Evolutionary conservation across 2,329 filamentous ascomycete genomes (phyloP).

Genomic region (Fusarium lateritium): DNA sequence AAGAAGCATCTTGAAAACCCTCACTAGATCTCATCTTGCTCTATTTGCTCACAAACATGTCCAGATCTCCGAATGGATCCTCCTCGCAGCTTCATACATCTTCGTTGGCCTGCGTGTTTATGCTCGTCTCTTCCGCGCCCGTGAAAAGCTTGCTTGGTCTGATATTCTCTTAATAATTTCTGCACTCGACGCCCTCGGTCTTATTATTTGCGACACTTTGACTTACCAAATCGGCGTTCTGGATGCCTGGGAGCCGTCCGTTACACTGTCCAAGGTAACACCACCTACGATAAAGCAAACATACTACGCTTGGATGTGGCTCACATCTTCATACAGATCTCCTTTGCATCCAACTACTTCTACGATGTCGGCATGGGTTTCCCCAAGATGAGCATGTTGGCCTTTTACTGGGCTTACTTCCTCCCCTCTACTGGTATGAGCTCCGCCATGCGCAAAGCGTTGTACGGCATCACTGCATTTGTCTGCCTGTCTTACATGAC

Average conservation of each 20-base stretch:
- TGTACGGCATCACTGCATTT: constrained; percentile 53
- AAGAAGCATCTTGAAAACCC: not conserved
- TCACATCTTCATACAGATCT: constrained; percentile 44
- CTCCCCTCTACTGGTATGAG: constrained; percentile 41
- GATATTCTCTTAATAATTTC: constrained; percentile 51
- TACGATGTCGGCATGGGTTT: constrained; percentile 57
- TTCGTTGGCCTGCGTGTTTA: constrained; percentile 53
- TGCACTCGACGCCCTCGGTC: constrained; percentile 50
- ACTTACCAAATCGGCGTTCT: constrained; percentile 53
- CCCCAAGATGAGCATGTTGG: constrained; percentile 55
- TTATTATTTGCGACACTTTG: constrained; percentile 55
- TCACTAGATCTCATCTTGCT: too few relatives aligned
- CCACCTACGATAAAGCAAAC: rapidly evolving
- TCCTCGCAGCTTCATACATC: constrained; percentile 47
- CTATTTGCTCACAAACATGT: constrained; percentile 1
- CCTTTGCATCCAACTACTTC: constrained; percentile 56
- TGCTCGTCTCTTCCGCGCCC: constrained; percentile 51
- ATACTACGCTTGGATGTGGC: not conserved
- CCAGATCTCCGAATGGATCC: constrained; percentile 55
- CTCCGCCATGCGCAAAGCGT: constrained; percentile 47
- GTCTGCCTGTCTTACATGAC: constrained; percentile 51
- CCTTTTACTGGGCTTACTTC: constrained; percentile 56
- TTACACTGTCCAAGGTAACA: constrained; percentile 51
- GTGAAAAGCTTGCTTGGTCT: constrained; percentile 50
- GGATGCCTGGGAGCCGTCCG: constrained; percentile 51